Evolutionary conservation across 495 filamentous ascomycete genomes (phyloP).

Genomic region (Penicillium cinerascens): DNA sequence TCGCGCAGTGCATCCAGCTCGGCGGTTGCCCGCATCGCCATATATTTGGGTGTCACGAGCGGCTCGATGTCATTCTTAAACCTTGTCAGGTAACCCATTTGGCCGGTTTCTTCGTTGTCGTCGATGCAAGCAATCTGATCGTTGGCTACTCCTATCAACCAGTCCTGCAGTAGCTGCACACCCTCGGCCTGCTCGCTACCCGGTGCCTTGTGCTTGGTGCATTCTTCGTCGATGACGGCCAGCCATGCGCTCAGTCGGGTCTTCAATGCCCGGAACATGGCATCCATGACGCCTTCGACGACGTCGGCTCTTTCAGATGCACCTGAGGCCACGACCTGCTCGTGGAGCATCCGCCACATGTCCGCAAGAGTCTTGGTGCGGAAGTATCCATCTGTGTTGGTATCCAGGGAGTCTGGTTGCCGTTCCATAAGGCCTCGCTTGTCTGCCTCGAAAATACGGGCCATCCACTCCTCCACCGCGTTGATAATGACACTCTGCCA

Average conservation of each 20-base stretch:
- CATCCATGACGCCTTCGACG: conserved; percentile 87
- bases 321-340: conserved; percentile 78
- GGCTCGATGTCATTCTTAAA: conserved; percentile 77
- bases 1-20: conserved; percentile 75
- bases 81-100: conserved; percentile 70
- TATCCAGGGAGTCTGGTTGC: conserved; percentile 74
- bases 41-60: conserved; percentile 76
- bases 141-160: conserved; percentile 94
- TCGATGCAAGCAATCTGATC: conserved; percentile 98
- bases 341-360: conserved; percentile 96
- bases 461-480: conserved; percentile 96
- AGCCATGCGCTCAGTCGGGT: conserved; percentile 80
- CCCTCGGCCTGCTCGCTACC: conserved; percentile 66
- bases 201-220: conserved; percentile 60
- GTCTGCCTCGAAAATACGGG: conserved; percentile 79
- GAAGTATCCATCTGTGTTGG: conserved; percentile 81
- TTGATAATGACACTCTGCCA: conserved; percentile 93
- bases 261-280: conserved; percentile 85
- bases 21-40: conserved; percentile 60
- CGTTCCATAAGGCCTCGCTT: conserved; percentile 73
- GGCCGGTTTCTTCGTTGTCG: conserved; percentile 66
- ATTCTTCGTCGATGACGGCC: conserved; percentile 82
- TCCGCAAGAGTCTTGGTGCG: conserved; percentile 85
- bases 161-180: conserved; percentile 79
- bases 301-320: conserved; percentile 82